Conservation (phyloP, 2,329 filamentous ascomycete genomes). For the Botrytis fabae region DNA sequence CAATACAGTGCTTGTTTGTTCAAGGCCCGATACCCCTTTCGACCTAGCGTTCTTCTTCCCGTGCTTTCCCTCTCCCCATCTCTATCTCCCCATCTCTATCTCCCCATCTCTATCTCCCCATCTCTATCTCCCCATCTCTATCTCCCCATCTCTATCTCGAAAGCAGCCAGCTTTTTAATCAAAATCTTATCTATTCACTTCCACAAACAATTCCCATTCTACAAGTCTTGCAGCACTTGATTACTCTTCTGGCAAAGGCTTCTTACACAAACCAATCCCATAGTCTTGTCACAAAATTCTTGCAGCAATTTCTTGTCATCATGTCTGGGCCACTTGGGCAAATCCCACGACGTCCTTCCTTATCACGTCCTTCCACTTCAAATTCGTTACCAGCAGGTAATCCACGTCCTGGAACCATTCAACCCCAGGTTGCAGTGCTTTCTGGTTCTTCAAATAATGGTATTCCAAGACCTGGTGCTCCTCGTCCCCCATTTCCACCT, state of each 20-base stretch:
- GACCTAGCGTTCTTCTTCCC: background rate
- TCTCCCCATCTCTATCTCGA: background rate
- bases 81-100: too few relatives aligned
- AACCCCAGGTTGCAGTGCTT: background rate
- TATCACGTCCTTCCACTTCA: background rate
- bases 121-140: too few relatives aligned
- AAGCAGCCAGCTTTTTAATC: background rate
- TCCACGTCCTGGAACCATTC: background rate
- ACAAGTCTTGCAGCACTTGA: too few relatives aligned
- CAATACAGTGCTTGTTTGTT: background rate
- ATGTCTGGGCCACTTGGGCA: background rate
- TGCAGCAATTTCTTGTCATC: background rate
- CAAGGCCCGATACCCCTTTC: background rate
- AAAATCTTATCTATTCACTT: conserved; percentile 1
- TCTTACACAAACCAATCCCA: background rate
- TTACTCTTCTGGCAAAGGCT: background rate
- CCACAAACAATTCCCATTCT: background rate
- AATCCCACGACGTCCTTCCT: background rate
- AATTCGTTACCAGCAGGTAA: background rate
- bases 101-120: too few relatives aligned
- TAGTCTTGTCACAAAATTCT: background rate
- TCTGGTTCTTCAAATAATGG: background rate
- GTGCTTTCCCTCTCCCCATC: background rate
- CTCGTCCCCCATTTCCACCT: background rate
- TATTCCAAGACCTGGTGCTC: background rate